Evolutionary conservation across 2,329 filamentous ascomycete genomes (phyloP).

Genomic region (Talaromyces sp.): DNA sequence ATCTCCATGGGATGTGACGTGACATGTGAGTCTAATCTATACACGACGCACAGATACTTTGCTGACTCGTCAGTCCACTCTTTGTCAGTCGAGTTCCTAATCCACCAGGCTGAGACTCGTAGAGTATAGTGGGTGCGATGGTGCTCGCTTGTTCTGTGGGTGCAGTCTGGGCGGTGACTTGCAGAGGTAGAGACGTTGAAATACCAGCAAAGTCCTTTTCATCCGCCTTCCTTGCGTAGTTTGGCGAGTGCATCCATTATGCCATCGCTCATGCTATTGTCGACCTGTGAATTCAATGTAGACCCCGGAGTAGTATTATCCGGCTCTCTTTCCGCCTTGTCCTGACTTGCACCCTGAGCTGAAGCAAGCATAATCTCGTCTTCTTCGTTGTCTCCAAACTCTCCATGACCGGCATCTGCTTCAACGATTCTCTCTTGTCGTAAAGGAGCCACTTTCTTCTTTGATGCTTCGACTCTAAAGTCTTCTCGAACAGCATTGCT

Average conservation of each 20-base stretch:
- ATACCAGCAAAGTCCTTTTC: neutral
- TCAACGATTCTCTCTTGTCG: conserved; percentile 12
- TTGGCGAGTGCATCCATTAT: conserved; percentile 56
- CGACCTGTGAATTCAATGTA: conserved; percentile 21
- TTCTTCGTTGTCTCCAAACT: conserved; percentile 35
- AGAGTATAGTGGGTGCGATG: neutral
- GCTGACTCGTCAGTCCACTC: neutral
- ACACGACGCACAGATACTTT: neutral
- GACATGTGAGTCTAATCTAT: neutral
- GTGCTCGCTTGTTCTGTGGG: neutral
- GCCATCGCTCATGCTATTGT: conserved; percentile 51
- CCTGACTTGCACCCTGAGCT: conserved; percentile 19
- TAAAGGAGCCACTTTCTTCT: conserved; percentile 46
- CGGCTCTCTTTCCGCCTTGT: conserved; percentile 19
- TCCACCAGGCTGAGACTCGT: neutral
- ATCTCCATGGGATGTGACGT: no score
- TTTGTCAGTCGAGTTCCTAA: neutral
- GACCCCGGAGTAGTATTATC: neutral
- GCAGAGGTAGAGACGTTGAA: neutral
- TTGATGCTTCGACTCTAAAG: conserved; percentile 70
- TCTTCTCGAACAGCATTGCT: conserved; percentile 75
- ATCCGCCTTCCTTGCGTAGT: conserved; percentile 38
- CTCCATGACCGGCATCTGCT: conserved; percentile 16
- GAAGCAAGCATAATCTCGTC: conserved; percentile 41
- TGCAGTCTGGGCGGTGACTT: neutral